Percentiles rank a stretch among this genome's conserved stretches.
Conservation (phyloP, 768 basidiomycete genomes). For the Sporobolomyces roseus region DNA sequence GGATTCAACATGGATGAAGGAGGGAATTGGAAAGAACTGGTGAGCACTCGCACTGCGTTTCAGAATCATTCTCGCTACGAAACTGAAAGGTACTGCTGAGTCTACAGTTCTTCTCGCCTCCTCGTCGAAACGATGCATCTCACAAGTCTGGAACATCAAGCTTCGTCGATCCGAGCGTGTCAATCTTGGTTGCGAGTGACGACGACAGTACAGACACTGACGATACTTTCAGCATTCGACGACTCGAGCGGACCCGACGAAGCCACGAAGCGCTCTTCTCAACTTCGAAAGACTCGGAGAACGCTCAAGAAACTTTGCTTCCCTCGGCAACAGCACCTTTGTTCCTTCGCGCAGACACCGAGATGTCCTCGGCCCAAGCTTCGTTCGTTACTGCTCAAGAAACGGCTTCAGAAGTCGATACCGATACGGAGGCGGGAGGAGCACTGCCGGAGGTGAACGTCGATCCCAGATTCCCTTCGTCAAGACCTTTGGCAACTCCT, state of each 20-base stretch:
- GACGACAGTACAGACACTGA: neutral
- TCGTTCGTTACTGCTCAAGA: constrained; percentile 16
- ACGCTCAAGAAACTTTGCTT: neutral
- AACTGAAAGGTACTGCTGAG: neutral
- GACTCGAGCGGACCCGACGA: neutral
- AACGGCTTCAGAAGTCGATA: neutral
- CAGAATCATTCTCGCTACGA: neutral
- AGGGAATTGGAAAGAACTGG: neutral
- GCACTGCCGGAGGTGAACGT: no score
- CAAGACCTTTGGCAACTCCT: constrained; percentile 11
- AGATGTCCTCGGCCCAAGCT: neutral
- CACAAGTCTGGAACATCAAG: neutral
- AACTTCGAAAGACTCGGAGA: neutral
- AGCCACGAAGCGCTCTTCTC: constrained; percentile 10
- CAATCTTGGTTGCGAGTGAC: neutral
- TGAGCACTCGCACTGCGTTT: constrained; percentile 2
- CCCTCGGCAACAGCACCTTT: neutral
- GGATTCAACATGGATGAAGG: constrained; percentile 2
- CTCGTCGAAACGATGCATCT: neutral
- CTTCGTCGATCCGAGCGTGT: neutral
- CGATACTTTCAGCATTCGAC: constrained; percentile 7
- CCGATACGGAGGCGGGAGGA: no score
- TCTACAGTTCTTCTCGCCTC: constrained; percentile 27
- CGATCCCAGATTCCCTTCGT: neutral
- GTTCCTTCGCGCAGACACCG: neutral